Base-by-base conservation (phyloP, 805 yeast species). In the Candida boleticola region DNA sequence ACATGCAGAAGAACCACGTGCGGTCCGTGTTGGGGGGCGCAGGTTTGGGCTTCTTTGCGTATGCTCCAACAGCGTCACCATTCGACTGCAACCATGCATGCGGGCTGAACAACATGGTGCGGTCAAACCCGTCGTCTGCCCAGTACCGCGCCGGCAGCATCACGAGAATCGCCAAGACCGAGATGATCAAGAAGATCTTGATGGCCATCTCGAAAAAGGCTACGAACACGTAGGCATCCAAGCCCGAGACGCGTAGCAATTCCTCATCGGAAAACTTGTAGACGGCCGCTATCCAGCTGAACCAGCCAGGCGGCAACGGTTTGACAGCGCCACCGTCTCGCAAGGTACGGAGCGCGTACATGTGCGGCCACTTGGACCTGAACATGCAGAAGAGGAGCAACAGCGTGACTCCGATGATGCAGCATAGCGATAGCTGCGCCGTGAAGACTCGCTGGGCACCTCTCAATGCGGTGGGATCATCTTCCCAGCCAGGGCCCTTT, bases 201-300 rank as follows among this genome's bases (percentile, higher is more conserved):
- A 89, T 85, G 40, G 95, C 80, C 85, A 89, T 86, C 45, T 60
- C 65, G 57, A 68, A 69, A 51, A 68, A 71, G 22, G 62, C 53
- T 41, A 71, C 52, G 41, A 63, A 69, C 32, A 68, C 74, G 66
- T 77, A 89, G 1, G 97, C 96, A 63, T 92, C 99, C 32, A 92
- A 66, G 0, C 99, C 99, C 1, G 97, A 95, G 53, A 81, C 83
- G 47, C 85, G 88, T 39, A 92, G 71, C 3, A 92, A 76, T 41
- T 89, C 90, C 11, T 78, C 76, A 51, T 93, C 98, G 18, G 77
- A 68, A 17, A 90, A 82, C 9, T 60, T 58, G 54, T 77, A 77
- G 9, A 92, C 64, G 0, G 78, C 78, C 2, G 77, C 71, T 5
- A 89, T 68, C 97, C 97, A 89, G 1, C 89, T 89, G 53, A 89